Percentiles rank a stretch among this genome's conserved stretches.
Evolutionary conservation across 805 yeast species (phyloP).

Genomic region (Monosporozyma unispora): DNA sequence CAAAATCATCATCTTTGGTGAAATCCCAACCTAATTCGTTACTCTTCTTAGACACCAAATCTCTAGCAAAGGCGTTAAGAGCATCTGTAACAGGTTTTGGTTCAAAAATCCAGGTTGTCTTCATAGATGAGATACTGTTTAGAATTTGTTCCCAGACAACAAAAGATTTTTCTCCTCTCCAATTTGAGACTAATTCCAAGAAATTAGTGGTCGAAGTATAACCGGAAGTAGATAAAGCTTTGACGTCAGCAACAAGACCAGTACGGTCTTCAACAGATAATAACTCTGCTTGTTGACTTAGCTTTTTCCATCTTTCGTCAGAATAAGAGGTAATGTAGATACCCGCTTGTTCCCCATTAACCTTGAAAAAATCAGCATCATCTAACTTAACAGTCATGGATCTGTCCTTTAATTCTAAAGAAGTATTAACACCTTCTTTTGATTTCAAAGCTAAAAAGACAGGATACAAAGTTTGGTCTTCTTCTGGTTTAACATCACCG

Average conservation of each 20-base stretch:
- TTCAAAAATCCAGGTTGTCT: constrained; percentile 49
- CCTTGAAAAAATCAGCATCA: constrained; percentile 46
- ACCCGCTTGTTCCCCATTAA: constrained; percentile 68
- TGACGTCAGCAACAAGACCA: constrained; percentile 75
- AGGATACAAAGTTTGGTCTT: constrained; percentile 59
- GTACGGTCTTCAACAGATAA: constrained; percentile 70
- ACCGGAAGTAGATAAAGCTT: constrained; percentile 63
- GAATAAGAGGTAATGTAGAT: constrained; percentile 67
- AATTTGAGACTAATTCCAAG: constrained; percentile 47
- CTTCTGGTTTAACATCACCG: constrained; percentile 69
- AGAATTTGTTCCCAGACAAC: constrained; percentile 62
- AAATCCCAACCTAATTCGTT: constrained; percentile 59
- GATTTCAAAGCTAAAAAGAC: constrained; percentile 62
- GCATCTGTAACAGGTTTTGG: constrained; percentile 38
- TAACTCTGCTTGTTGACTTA: constrained; percentile 49
- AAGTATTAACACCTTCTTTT: constrained; percentile 49
- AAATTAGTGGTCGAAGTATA: constrained; percentile 53
- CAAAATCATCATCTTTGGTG: constrained; percentile 46
- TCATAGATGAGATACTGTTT: constrained; percentile 39
- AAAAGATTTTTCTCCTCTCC: constrained; percentile 52
- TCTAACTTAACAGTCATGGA: constrained; percentile 38
- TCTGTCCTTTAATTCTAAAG: constrained; percentile 46
- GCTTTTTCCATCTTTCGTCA: constrained; percentile 57
- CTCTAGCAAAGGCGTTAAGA: constrained; percentile 43
- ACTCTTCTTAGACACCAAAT: constrained; percentile 47